Evolutionary conservation across 2,329 filamentous ascomycete genomes (phyloP).

Genomic region (Neocucurbitaria cava): DNA sequence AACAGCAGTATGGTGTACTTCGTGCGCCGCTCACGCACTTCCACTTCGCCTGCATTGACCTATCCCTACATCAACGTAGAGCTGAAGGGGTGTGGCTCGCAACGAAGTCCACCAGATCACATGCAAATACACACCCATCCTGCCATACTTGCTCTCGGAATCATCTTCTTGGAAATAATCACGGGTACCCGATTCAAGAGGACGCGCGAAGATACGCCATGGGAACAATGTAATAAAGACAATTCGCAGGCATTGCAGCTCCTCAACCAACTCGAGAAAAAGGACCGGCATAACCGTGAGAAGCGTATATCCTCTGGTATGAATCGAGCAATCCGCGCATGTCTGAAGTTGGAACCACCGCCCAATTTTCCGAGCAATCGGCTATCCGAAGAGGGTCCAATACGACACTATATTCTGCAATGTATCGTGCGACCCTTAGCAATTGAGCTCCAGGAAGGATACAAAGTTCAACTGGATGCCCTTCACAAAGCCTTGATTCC

Average conservation of each 20-base stretch:
- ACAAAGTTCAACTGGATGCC: background rate
- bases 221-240: background rate
- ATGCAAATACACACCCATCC: background rate
- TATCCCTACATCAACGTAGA: background rate
- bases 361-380: background rate
- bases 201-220: background rate
- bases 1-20: background rate
- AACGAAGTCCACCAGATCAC: background rate
- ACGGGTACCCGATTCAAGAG: background rate
- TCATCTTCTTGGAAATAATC: background rate
- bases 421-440: background rate
- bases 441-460: background rate
- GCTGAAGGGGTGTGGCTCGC: background rate
- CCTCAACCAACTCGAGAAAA: background rate
- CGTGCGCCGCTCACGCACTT: background rate
- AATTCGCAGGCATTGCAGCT: background rate
- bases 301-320: background rate
- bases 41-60: background rate
- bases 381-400: background rate
- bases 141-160: background rate
- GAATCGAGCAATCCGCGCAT: background rate
- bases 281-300: background rate
- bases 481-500: background rate
- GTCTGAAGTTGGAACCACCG: background rate
- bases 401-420: conserved; percentile 1